These are phyloP conservation scores for Kwoniella europaea DNA, from an alignment of 768 basidiomycete species.

Conservation along the genomic window DNA sequence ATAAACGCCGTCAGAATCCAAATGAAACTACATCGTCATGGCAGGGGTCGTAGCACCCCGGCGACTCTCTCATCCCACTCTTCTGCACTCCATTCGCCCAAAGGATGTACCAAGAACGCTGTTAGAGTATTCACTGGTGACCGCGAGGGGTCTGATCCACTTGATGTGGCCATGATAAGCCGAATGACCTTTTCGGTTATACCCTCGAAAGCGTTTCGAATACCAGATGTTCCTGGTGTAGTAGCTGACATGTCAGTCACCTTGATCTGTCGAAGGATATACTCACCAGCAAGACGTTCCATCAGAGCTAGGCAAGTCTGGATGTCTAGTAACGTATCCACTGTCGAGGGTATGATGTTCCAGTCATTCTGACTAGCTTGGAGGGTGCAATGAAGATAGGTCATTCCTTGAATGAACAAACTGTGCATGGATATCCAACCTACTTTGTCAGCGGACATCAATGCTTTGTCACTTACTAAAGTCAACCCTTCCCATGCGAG, in stretches of 20 bases:
- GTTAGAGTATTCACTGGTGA: neutral
- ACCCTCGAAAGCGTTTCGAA: slow-evolving; percentile 21
- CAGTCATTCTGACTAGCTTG: slow-evolving; percentile 25
- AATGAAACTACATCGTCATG: neutral
- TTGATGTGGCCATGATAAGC: neutral
- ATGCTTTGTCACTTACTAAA: slow-evolving; percentile 15
- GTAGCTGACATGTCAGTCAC: slow-evolving; percentile 8
- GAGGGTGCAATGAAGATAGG: slow-evolving; percentile 34
- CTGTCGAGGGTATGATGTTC: slow-evolving; percentile 28
- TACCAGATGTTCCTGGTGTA: slow-evolving; percentile 23
- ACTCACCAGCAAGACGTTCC: slow-evolving; percentile 37
- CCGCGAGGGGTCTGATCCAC: neutral
- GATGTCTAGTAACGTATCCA: slow-evolving; percentile 36
- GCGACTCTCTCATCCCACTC: slow-evolving; percentile 11
- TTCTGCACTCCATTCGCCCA: neutral
- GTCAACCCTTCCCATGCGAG: slow-evolving; percentile 17
- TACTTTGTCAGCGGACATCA: neutral
- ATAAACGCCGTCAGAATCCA: neutral
- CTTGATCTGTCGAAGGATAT: neutral
- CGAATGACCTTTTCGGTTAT: slow-evolving; percentile 19
- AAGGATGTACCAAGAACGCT: slow-evolving; percentile 1
- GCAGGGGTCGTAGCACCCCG: neutral
- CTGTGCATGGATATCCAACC: slow-evolving; percentile 34
- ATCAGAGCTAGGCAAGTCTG: slow-evolving; percentile 30
- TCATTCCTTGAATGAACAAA: slow-evolving; percentile 34